Evolutionary conservation across 2,329 filamentous ascomycete species (phyloP), one percentile per base, ranked within the genome.

Genomic region (Xylaria sp.): DNA sequence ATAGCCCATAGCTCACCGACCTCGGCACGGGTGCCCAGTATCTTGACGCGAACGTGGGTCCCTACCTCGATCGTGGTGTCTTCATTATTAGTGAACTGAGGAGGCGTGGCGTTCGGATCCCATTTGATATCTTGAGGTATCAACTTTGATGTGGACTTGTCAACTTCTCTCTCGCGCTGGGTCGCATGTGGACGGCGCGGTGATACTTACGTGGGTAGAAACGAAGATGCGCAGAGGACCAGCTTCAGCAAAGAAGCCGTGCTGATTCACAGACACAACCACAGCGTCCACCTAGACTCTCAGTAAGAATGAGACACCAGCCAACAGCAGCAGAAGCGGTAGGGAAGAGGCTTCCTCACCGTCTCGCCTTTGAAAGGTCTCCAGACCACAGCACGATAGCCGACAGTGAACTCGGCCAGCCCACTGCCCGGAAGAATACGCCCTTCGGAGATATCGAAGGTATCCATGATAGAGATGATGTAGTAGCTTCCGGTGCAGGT

Each of bases 311-410:
- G 69, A 71, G 51, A 68, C 66, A 39, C 48, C 56, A 63, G 64
- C 48, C 28, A 46, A 74, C 44, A 37, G 66, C 65, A 67, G 51
- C 51, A 48, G 58, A 13, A 18, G 18, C 18, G 41, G 28, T 28
- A 28, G 28, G 28, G 28, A 48, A 64, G 48, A 64, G 64, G 64
- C 37, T 6, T 56, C 83, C 91, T 82, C 89, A 97, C 96, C 81
- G 96, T 97, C 87, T 99, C 96, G 78, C 96, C 95, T 82, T 96
- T 95, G 86, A 98, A 99, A 12, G 96, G 96, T 78, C 95, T 90
- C 95, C 95, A 99, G 67, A 99, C 94, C 69, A 99, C 95, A 63
- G 96, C 96, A 70, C 94, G 93, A 80, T 98, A 99, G 76, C 92
- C 90, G 57, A 99, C 94, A 0, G 93, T 97, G 80, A 98, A 99